These are phyloP conservation scores for Nitzschia sp. DNA, from an alignment of 108 stramenopile species.

Conservation along the genomic window DNA sequence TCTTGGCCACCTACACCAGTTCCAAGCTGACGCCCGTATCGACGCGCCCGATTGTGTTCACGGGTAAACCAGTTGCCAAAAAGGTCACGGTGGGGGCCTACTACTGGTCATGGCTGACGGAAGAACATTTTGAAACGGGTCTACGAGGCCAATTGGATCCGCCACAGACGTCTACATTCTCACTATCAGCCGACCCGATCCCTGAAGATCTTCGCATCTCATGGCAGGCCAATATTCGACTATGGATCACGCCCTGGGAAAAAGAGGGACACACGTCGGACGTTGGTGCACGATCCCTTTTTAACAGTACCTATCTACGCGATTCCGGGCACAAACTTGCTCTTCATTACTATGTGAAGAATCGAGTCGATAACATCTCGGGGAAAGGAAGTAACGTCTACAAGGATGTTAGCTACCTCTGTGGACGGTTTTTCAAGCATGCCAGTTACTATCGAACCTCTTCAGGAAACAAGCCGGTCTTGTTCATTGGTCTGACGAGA, in stretches of 20 bases:
- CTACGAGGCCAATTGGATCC: background rate
- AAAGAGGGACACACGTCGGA: background rate
- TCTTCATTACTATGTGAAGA: constrained; percentile 17
- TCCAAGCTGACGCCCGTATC: constrained; percentile 3
- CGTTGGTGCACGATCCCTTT: background rate
- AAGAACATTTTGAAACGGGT: background rate
- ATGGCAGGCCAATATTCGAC: constrained; percentile 18
- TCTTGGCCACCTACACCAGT: constrained; percentile 9
- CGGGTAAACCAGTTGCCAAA: background rate
- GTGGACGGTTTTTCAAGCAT: constrained; percentile 31
- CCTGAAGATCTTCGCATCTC: background rate
- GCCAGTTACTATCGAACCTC: constrained; percentile 28
- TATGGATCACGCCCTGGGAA: constrained; percentile 35
- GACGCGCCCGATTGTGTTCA: background rate
- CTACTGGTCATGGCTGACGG: background rate
- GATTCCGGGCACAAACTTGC: constrained; percentile 16
- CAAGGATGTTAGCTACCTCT: constrained; percentile 29
- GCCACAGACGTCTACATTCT: background rate
- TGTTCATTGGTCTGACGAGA: constrained; percentile 33
- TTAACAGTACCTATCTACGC: constrained; percentile 14
- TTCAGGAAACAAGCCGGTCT: constrained; percentile 31
- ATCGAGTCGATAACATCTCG: background rate
- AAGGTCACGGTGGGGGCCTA: background rate
- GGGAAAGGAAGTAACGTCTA: background rate
- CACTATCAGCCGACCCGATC: background rate